Base-by-base conservation (phyloP, 116 monocot genomes). In the Iris pallida region DNA sequence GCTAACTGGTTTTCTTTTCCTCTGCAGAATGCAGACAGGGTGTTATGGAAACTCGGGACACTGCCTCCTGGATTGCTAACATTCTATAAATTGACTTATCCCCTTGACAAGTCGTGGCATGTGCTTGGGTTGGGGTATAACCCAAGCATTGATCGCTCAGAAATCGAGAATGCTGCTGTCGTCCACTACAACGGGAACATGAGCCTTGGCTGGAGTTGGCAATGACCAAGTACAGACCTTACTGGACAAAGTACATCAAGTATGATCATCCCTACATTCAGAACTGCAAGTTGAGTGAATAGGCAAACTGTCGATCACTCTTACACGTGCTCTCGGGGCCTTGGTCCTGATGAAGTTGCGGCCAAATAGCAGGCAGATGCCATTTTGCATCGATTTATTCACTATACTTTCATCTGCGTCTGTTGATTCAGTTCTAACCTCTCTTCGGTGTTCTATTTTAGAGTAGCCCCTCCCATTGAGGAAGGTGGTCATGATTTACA, bases 121-220 rank as follows among this genome's bases (percentile, higher is more conserved):
- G 85, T 85, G 20, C 64, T 85, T n/a, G 85, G 85, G 8, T 71
- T 85, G 65, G 85, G 85, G 8, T 85, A 85, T 53, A 85, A 85
- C 57, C 85, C 81, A 2, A 85, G 81, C 61, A 78, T 85, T 11
- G 85, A 81, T 61, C 73, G 74, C 17, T 72, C 78, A 18, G 80
- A 81, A 64, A 85, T 85, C 8, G 74, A 81, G 4, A 81, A 78
- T 55, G 81, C 85, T 64, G 85, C 85, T 13, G 85, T 85, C 11
- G 47, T 85, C 56, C 81, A 85, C 63, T 85, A 85, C 30, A 85
- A 85, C 59, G 85, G 85, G 4, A 85, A 85, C 51, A 85, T 85
- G 85, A 85, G 62, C 85, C 85, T 15, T 85, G 85, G 85, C 64
- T 85, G 59, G 85, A 85, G 61, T 68, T 85, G 16, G 81, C 81